phyloP scores from a whole-genome alignment of 768 basidiomycete genomes.

The Amanita brunnescens region DNA sequence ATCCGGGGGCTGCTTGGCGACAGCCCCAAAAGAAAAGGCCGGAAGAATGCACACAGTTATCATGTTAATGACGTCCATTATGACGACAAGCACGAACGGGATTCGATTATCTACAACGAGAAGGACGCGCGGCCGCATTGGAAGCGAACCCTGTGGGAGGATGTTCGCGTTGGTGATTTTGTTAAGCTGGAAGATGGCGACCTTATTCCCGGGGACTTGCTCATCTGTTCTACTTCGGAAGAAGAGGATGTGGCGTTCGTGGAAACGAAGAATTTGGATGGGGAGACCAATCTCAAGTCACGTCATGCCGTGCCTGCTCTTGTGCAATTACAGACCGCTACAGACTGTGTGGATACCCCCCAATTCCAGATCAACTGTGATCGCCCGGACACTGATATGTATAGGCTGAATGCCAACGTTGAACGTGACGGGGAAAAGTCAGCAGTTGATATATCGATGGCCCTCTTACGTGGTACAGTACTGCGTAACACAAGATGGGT shows the following conservation, averaged over 20 bases:
- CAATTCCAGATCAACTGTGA: constrained; percentile 76
- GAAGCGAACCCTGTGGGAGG: constrained; percentile 67
- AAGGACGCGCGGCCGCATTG: constrained; percentile 49
- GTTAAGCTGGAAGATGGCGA: constrained; percentile 74
- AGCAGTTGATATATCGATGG: constrained; percentile 75
- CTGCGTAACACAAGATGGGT: constrained; percentile 92
- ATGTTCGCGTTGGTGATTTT: constrained; percentile 82
- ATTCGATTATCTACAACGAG: constrained; percentile 58
- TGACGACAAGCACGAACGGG: constrained; percentile 17
- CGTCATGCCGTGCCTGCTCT: constrained; percentile 73
- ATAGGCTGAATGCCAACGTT: constrained; percentile 76
- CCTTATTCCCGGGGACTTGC: constrained; percentile 70
- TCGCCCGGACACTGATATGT: constrained; percentile 92
- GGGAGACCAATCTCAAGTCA: constrained; percentile 97
- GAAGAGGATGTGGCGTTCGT: constrained; percentile 90
- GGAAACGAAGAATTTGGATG: constrained; percentile 96
- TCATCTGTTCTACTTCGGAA: constrained; percentile 80
- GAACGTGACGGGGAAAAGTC: constrained; percentile 38
- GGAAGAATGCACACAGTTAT: background rate
- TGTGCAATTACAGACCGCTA: constrained; percentile 60
- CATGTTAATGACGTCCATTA: constrained; percentile 8
- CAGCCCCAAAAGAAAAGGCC: background rate
- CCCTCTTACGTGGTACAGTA: constrained; percentile 87
- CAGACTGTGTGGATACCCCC: constrained; percentile 42
- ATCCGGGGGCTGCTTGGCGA: constrained; percentile 46